Percentiles rank a stretch among this genome's conserved stretches.
Conservation (phyloP, 1,284 basidiomycete species). For the Spongispora temasekensis region DNA sequence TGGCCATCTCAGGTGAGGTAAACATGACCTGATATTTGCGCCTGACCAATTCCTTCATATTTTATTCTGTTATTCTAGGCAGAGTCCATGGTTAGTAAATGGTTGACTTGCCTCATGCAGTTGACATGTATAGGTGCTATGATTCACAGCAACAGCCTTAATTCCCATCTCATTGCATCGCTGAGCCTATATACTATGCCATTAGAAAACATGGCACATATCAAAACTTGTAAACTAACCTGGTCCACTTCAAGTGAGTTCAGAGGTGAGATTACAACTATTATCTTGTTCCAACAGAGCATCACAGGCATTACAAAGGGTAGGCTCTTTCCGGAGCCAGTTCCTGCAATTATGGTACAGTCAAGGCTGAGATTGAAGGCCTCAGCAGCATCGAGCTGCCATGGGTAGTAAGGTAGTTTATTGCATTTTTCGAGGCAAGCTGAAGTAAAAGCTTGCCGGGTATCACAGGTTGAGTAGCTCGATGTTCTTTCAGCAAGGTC, state of each 20-base stretch:
- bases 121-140: conserved; percentile 2
- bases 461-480: neutral
- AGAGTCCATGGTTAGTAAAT: neutral
- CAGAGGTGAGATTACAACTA: conserved; percentile 10
- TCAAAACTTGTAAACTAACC: neutral
- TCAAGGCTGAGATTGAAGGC: conserved; percentile 13
- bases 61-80: no score
- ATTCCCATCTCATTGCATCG: neutral
- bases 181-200: no score
- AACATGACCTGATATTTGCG: neutral
- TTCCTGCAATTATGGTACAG: conserved; percentile 9
- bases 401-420: conserved; percentile 3
- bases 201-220: no score
- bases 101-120: neutral
- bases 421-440: neutral
- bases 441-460: neutral
- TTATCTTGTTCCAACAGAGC: conserved; percentile 1
- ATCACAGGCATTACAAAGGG: conserved; percentile 14
- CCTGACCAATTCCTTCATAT: no score
- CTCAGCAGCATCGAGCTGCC: conserved; percentile 14
- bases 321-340: conserved; percentile 4
- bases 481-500: neutral
- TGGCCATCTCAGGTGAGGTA: neutral
- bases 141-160: conserved; percentile 5
- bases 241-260: conserved; percentile 8